Conservation (phyloP, 2,329 filamentous ascomycete species). For the Lachnellula suecica region DNA sequence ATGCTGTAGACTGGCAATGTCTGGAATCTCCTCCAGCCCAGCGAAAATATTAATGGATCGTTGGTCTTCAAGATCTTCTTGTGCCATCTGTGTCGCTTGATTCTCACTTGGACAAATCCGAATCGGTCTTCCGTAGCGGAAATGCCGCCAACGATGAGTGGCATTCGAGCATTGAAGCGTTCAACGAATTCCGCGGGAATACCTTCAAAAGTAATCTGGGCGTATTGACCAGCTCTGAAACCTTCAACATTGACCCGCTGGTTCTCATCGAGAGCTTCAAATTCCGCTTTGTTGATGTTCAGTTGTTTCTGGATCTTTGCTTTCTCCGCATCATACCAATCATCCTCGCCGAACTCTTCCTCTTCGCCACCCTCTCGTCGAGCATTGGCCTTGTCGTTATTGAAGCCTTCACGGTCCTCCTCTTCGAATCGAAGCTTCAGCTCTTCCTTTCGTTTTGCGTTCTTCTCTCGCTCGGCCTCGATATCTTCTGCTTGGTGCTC, state of each 20-base stretch:
- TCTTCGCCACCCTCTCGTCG: slow-evolving; percentile 69
- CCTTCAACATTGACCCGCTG: slow-evolving; percentile 86
- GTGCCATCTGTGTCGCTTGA: slow-evolving; percentile 98
- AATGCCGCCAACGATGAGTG: slow-evolving; percentile 87
- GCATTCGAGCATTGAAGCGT: slow-evolving; percentile 78
- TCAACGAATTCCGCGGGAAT: slow-evolving; percentile 89
- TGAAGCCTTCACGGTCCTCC: slow-evolving; percentile 94
- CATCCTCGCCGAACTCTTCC: slow-evolving; percentile 88
- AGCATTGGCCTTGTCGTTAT: slow-evolving; percentile 81
- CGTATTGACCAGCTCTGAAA: slow-evolving; percentile 88
- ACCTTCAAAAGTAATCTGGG: slow-evolving; percentile 82
- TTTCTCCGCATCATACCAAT: slow-evolving; percentile 98
- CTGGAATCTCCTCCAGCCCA: slow-evolving; percentile 96
- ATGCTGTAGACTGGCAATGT: slow-evolving; percentile 91
- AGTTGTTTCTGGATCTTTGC: slow-evolving; percentile 91
- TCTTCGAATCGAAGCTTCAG: slow-evolving; percentile 93
- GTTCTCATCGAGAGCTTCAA: slow-evolving; percentile 79
- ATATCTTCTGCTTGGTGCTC: slow-evolving; percentile 53
- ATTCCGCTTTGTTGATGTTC: slow-evolving; percentile 94
- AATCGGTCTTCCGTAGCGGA: slow-evolving; percentile 93
- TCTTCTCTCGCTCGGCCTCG: slow-evolving; percentile 87
- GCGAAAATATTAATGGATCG: slow-evolving; percentile 93
- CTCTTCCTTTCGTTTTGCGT: slow-evolving; percentile 91
- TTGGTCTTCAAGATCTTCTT: slow-evolving; percentile 99
- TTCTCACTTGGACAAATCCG: slow-evolving; percentile 90